A percentile compares a stretch with the other conserved stretches of the same genome.
Conservation (phyloP, 768 basidiomycete species). For the Galerina sulciceps region DNA sequence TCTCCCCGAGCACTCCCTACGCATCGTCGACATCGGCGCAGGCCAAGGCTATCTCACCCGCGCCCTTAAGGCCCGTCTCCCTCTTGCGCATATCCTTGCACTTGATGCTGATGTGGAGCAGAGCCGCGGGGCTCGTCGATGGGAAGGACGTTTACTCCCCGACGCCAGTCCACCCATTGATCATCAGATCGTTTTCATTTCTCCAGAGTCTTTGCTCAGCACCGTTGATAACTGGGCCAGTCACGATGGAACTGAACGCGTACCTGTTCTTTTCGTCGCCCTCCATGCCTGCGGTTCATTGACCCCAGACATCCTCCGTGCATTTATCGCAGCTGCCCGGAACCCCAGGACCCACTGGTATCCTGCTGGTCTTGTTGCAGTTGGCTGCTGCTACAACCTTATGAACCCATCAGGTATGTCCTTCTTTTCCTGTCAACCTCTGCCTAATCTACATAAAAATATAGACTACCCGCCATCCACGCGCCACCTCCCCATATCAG, state of each 20-base stretch:
- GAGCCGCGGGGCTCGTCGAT: conserved; percentile 57
- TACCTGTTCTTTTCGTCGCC: conserved; percentile 65
- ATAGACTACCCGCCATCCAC: conserved; percentile 63
- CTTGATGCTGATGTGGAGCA: conserved; percentile 67
- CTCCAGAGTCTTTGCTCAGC: conserved; percentile 45
- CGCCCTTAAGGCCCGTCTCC: conserved; percentile 38
- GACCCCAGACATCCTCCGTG: conserved; percentile 66
- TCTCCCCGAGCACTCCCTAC: conserved; percentile 25
- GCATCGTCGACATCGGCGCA: conserved; percentile 75
- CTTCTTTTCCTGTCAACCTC: neutral
- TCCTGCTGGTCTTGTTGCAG: conserved; percentile 57
- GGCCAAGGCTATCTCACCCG: conserved; percentile 79
- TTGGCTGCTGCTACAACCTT: conserved; percentile 84
- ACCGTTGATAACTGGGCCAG: conserved; percentile 59
- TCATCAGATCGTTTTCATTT: conserved; percentile 62
- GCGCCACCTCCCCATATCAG: conserved; percentile 42
- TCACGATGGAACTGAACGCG: conserved; percentile 13
- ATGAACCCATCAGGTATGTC: conserved; percentile 54
- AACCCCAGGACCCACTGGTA: conserved; percentile 40
- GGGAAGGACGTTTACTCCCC: conserved; percentile 35
- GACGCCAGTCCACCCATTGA: conserved; percentile 41
- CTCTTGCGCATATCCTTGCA: conserved; percentile 56
- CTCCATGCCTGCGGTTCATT: conserved; percentile 81
- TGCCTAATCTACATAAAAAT: neutral
- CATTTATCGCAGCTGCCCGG: conserved; percentile 39